These are phyloP conservation scores for Penicillium palitans DNA, from an alignment of 2,329 filamentous ascomycete species.

Conservation along the genomic window DNA sequence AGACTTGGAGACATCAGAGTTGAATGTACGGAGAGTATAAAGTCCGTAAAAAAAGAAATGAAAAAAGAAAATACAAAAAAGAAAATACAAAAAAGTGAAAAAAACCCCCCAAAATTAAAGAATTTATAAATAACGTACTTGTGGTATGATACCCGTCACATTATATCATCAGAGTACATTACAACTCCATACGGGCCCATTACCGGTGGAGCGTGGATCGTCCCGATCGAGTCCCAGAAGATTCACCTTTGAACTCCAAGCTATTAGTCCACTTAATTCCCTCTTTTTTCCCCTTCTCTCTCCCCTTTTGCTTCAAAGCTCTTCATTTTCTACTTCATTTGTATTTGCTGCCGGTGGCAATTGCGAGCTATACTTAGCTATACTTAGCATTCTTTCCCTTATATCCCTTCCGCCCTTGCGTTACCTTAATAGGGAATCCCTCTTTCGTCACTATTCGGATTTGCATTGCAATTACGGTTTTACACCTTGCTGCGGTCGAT, in stretches of 20 bases:
- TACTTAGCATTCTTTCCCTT: constrained; percentile 17
- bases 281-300: constrained; percentile 11
- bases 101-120: background rate
- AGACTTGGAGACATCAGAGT: background rate
- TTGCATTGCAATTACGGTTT: too few relatives aligned
- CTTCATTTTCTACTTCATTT: constrained; percentile 1
- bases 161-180: constrained; percentile 1
- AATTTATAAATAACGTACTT: background rate
- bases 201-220: constrained; percentile 26
- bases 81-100: background rate
- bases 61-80: background rate
- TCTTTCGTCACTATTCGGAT: too few relatives aligned
- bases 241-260: constrained; percentile 20
- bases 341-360: constrained; percentile 36
- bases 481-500: constrained; percentile 25
- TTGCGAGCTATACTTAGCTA: constrained; percentile 16
- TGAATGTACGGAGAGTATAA: background rate
- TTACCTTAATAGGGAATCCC: constrained; percentile 14
- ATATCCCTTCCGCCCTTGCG: constrained; percentile 30
- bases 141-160: constrained; percentile 6
- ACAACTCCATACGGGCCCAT: constrained; percentile 12
- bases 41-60: background rate
- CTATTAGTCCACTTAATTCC: constrained; percentile 20
- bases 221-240: constrained; percentile 30
- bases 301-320: constrained; percentile 10